Evolutionary conservation across 2,329 filamentous ascomycete genomes (phyloP).

Genomic region (Trichoderma simmonsii): DNA sequence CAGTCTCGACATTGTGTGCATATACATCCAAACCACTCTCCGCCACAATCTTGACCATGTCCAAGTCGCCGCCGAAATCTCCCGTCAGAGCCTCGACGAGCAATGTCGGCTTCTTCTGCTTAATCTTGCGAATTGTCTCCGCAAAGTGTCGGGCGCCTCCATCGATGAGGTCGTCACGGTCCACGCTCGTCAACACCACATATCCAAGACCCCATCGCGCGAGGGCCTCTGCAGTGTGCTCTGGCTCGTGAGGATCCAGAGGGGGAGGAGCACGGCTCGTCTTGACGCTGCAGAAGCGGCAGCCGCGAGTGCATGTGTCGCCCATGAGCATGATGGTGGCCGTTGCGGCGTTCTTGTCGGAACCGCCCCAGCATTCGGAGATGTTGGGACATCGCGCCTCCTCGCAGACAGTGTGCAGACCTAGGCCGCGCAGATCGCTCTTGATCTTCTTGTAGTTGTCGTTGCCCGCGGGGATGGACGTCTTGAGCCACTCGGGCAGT

Average conservation of each 20-base stretch:
- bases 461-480: slow-evolving; percentile 78
- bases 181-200: slow-evolving; percentile 89
- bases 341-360: slow-evolving; percentile 82
- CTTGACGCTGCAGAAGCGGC: slow-evolving; percentile 96
- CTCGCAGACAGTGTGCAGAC: slow-evolving; percentile 94
- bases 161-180: slow-evolving; percentile 87
- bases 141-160: slow-evolving; percentile 88
- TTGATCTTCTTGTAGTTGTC: slow-evolving; percentile 92
- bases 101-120: slow-evolving; percentile 73
- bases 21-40: slow-evolving; percentile 90
- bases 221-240: slow-evolving; percentile 92
- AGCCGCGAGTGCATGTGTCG: slow-evolving; percentile 94
- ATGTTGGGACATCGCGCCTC: slow-evolving; percentile 98
- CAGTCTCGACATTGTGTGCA: slow-evolving; percentile 95
- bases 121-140: slow-evolving; percentile 91
- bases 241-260: slow-evolving; percentile 91
- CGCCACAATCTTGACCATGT: slow-evolving; percentile 83
- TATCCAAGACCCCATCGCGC: slow-evolving; percentile 92
- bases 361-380: slow-evolving; percentile 94
- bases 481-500: slow-evolving; percentile 93
- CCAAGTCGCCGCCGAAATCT: slow-evolving; percentile 80
- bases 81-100: slow-evolving; percentile 83
- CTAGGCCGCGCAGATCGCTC: slow-evolving; percentile 82
- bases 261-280: slow-evolving; percentile 72
- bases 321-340: slow-evolving; percentile 99